Base-by-base conservation (phyloP, 768 basidiomycete species). In the Kwoniella newhampshirensis region DNA sequence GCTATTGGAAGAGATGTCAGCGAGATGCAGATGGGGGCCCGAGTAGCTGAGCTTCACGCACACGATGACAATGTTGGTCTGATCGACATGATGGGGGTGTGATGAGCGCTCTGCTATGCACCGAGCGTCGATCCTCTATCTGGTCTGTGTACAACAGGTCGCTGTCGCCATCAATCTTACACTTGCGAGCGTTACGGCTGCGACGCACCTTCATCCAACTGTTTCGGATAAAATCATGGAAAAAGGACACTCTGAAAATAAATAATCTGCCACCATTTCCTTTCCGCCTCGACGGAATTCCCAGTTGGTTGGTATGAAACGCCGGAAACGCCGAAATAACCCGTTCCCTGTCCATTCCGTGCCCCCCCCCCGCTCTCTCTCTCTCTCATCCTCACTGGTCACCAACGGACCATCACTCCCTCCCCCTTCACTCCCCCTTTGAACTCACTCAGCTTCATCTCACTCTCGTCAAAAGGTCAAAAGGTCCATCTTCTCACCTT, bases 251-350 rank as follows among this genome's bases (percentile, higher is more conserved):
- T 42, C 5, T 23, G 21, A 42, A 9, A 37, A 37, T 37, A 37
- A 32, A 32, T 32, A 32, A 32, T 32, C n/a, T n/a, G n/a, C n/a
- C n/a, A 40, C 45, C 18, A 44, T 36, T 8, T 26, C 35, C 39
- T 37, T 40, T 44, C 40, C 40, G n/a, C 40, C 40, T 23, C 21
- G 8, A n/a, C 40, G 21, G 21, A 42, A n/a, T 23, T 37, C 36
- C n/a, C n/a, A n/a, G n/a, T n/a, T n/a, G n/a, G n/a, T n/a, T n/a
- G 26, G 15, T 11, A 18, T 15, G 44, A 53, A 67, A 67, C 59
- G 57, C 65, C 65, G 65, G 21, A 18, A 45, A 51, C 28, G 36
- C 15, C 48, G 44, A 45, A 50, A 35, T 45, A 52, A 64, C 68
- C 12, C 26, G 46, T 39, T 21, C 37, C 54, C 15, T 5, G 36